phyloP scores from a whole-genome alignment of 768 basidiomycete genomes.

The Suillus weaverae region DNA sequence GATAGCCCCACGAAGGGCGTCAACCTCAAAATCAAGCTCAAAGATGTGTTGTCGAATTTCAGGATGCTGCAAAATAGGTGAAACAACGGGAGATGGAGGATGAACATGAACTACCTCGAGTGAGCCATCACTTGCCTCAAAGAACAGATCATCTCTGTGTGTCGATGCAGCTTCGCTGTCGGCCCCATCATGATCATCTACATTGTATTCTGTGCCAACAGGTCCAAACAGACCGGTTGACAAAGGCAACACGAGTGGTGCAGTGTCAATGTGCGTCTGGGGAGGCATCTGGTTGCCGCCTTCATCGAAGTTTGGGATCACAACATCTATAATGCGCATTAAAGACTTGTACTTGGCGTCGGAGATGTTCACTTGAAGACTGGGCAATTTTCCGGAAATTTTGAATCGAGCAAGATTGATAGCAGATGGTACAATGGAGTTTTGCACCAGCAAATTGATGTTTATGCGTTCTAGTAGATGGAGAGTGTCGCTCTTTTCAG shows the following conservation, averaged over 20 bases:
- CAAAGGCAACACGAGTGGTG: constrained; percentile 46
- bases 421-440: constrained; percentile 86
- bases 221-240: constrained; percentile 56
- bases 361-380: constrained; percentile 85
- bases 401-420: constrained; percentile 86
- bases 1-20: constrained; percentile 75
- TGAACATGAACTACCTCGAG: constrained; percentile 44
- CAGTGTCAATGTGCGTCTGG: constrained; percentile 21
- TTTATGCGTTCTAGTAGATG: constrained; percentile 93
- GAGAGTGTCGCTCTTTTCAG: constrained; percentile 54
- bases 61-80: constrained; percentile 23
- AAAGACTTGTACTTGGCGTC: constrained; percentile 89
- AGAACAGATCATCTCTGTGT: constrained; percentile 61
- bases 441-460: constrained; percentile 86
- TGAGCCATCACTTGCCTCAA: constrained; percentile 67
- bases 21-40: constrained; percentile 86
- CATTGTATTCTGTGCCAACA: constrained; percentile 62
- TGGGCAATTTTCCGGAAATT: constrained; percentile 84
- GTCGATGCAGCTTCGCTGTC: constrained; percentile 40
- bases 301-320: constrained; percentile 79
- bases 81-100: background rate
- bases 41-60: constrained; percentile 62
- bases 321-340: constrained; percentile 90
- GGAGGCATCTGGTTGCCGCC: constrained; percentile 29
- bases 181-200: constrained; percentile 59